These are phyloP conservation scores for Immersiella caudata DNA, from an alignment of 495 filamentous ascomycete genomes.

Conservation along the genomic window DNA sequence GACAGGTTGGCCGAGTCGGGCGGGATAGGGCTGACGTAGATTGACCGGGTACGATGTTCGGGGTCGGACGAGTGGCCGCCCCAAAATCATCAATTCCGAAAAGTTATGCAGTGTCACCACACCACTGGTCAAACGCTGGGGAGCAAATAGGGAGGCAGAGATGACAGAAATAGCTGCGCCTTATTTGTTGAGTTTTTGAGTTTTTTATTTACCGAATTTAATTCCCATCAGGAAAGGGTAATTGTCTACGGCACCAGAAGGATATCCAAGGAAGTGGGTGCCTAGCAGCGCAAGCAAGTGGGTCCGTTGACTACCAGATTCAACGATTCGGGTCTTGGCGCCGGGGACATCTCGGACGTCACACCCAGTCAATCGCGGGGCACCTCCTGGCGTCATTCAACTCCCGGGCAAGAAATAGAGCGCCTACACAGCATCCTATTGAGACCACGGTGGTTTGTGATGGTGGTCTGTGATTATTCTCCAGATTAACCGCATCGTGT, in stretches of 20 bases:
- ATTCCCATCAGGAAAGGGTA: not conserved
- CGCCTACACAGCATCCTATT: not conserved
- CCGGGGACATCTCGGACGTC: not conserved
- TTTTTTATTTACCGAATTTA: not conserved
- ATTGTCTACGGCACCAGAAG: not conserved
- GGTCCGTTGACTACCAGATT: slow-evolving; percentile 3
- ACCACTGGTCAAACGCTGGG: not conserved
- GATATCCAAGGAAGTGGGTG: not conserved
- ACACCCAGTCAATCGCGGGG: not conserved
- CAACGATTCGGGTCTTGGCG: slow-evolving; percentile 12
- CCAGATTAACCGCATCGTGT: not conserved
- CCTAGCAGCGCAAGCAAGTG: not conserved
- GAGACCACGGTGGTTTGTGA: not conserved
- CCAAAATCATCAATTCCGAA: slow-evolving; percentile 11
- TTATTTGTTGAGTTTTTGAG: not conserved
- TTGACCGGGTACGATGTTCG: slow-evolving; percentile 4
- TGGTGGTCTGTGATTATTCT: not conserved
- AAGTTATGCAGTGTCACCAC: slow-evolving; percentile 1
- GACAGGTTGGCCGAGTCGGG: not conserved
- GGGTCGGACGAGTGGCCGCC: not conserved
- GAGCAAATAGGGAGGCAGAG: not conserved
- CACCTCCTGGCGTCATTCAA: not conserved
- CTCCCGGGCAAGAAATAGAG: not conserved
- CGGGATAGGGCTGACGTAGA: slow-evolving; percentile 2
- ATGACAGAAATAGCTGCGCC: not conserved